These are phyloP conservation scores for Suillus occidentalis DNA, from an alignment of 768 basidiomycete genomes.

Conservation along the genomic window DNA sequence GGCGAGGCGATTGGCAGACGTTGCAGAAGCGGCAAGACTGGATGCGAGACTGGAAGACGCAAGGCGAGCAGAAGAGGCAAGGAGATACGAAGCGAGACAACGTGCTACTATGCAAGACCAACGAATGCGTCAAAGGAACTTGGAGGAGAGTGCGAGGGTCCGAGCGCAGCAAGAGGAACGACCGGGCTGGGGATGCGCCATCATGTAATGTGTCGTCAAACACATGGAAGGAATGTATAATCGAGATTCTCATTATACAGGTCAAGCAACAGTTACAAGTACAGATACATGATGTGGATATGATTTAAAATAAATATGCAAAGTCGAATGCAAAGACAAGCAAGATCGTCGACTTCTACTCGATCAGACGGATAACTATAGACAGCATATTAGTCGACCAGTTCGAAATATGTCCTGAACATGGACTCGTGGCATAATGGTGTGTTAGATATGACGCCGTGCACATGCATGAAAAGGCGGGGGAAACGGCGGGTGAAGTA, in stretches of 20 bases:
- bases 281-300: slow-evolving; percentile 15
- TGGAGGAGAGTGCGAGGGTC: slow-evolving; percentile 3
- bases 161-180: slow-evolving; percentile 7
- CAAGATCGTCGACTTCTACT: slow-evolving; percentile 7
- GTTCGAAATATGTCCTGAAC: slow-evolving; percentile 88
- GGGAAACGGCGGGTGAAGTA: slow-evolving; percentile 98
- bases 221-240: not conserved
- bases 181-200: slow-evolving; percentile 23
- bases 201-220: slow-evolving; percentile 20
- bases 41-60: not conserved
- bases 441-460: slow-evolving; percentile 73
- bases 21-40: not conserved
- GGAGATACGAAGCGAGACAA: not conserved
- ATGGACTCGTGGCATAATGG: slow-evolving; percentile 80
- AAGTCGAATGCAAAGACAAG: not conserved
- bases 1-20: no score
- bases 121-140: not conserved
- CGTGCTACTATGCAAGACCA: not conserved
- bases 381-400: slow-evolving; percentile 42
- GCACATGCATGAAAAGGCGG: slow-evolving; percentile 86
- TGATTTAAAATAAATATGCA: slow-evolving; percentile 12
- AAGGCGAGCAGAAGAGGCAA: not conserved
- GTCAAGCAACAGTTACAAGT: slow-evolving; percentile 5
- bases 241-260: slow-evolving; percentile 5
- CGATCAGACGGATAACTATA: slow-evolving; percentile 16